A percentile compares a stretch with the other conserved stretches of the same genome.
Evolutionary conservation across 306 rosid genomes (phyloP).

Genomic region (Castanopsis chinensis): DNA sequence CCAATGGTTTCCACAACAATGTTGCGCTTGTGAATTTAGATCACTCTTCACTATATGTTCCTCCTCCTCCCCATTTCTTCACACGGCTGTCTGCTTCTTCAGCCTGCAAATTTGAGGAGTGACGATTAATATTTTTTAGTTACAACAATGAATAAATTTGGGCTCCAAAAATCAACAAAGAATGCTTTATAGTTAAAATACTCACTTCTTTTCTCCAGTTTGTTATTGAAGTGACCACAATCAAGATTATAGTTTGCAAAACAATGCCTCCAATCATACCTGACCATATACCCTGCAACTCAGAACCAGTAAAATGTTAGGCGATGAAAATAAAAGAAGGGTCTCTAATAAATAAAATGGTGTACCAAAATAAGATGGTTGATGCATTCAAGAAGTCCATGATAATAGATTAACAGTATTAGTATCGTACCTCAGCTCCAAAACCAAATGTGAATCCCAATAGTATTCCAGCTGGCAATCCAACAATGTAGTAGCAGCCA

Average conservation of each 20-base stretch:
- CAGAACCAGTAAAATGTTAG: neutral
- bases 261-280: conserved; percentile 77
- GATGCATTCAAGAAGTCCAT: neutral
- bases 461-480: conserved; percentile 75
- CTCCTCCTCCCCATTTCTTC: conserved; percentile 88
- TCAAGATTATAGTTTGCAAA: conserved; percentile 64
- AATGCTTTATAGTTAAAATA: neutral
- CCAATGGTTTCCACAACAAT: neutral
- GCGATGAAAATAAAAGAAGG: too few species aligned
- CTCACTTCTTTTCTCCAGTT: conserved; percentile 76
- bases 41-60: conserved; percentile 21
- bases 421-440: conserved; percentile 53
- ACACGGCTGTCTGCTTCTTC: conserved; percentile 70
- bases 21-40: neutral
- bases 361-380: too few species aligned
- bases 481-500: conserved; percentile 64
- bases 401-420: neutral
- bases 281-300: conserved; percentile 69
- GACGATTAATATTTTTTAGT: conserved; percentile 1
- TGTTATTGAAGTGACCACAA: conserved; percentile 46
- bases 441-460: conserved; percentile 58
- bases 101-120: conserved; percentile 48
- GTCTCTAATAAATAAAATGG: too few species aligned
- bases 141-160: neutral
- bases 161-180: neutral